Conservation (phyloP, 208 protist genomes). For the Blastocrithidia nonstop region DNA sequence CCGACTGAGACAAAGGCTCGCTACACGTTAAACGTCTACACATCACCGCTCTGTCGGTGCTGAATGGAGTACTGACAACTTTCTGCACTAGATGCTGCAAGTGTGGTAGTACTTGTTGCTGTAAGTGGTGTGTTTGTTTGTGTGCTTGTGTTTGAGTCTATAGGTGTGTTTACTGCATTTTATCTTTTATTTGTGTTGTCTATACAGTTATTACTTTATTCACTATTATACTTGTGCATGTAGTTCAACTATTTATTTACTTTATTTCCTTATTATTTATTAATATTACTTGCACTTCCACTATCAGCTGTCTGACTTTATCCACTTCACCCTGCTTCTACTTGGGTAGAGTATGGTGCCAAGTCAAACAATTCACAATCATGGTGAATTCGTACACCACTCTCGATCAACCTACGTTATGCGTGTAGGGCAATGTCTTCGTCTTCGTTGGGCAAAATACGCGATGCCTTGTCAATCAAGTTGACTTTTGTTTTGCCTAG, state of each 20-base stretch:
- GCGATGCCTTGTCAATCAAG: constrained; percentile 45
- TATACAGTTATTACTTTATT: too few species aligned
- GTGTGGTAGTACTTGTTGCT: too few species aligned
- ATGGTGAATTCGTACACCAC: constrained; percentile 50
- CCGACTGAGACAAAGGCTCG: constrained; percentile 49
- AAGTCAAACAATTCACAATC: constrained; percentile 57
- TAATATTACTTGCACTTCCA: too few species aligned
- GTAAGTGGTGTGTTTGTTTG: too few species aligned
- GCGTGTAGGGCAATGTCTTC: constrained; percentile 33
- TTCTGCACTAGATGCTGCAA: neutral
- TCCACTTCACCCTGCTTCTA: too few species aligned
- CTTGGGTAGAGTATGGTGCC: constrained; percentile 46
- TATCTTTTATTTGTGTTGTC: too few species aligned
- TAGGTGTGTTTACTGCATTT: neutral
- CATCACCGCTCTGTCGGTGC: constrained; percentile 22
- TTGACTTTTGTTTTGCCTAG: constrained; percentile 61
- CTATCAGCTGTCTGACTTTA: too few species aligned
- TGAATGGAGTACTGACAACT: constrained; percentile 71
- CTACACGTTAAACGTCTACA: constrained; percentile 56
- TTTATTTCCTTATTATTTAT: too few species aligned
- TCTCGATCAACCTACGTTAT: constrained; percentile 16
- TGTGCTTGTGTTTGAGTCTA: too few species aligned
- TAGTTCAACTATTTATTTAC: neutral
- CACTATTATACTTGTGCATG: neutral
- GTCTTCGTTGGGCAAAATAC: constrained; percentile 59